A percentile compares a stretch with the other conserved stretches of the same genome.
Conservation (phyloP, 2,329 filamentous ascomycete genomes). For the Geosmithia flava region DNA sequence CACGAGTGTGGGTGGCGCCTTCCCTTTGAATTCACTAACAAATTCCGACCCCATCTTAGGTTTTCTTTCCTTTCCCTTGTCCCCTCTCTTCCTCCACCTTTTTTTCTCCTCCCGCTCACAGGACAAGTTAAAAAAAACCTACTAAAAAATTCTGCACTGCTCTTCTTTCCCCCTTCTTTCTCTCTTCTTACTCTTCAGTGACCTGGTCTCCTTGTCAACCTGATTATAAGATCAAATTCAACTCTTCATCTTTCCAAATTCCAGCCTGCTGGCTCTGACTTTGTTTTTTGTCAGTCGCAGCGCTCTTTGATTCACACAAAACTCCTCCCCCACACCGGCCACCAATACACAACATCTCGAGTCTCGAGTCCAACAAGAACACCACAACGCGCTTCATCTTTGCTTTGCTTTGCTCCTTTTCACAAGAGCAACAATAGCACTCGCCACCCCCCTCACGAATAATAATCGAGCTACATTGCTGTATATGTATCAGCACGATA, state of each 20-base stretch:
- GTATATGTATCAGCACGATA: slow-evolving; percentile 99
- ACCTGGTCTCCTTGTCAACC: background rate
- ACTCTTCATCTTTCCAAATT: background rate
- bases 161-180: background rate
- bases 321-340: background rate
- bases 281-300: background rate
- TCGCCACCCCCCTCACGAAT: background rate
- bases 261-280: slow-evolving; percentile 1
- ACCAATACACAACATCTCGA: background rate
- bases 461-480: slow-evolving; percentile 23
- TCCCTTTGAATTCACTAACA: background rate
- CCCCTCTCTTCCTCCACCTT: background rate
- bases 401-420: background rate
- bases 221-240: background rate
- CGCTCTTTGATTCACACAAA: background rate
- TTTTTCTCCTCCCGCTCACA: background rate
- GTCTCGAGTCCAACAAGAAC: background rate
- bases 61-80: background rate
- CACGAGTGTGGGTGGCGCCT: too few species aligned
- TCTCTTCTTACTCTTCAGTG: background rate
- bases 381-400: background rate
- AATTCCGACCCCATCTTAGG: background rate
- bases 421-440: background rate
- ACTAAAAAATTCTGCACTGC: background rate
- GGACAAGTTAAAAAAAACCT: background rate